Percentiles rank a stretch among this genome's conserved stretches.
Evolutionary conservation across 108 stramenopile genomes (phyloP).

Genomic region (Fragilariopsis cylindrus): DNA sequence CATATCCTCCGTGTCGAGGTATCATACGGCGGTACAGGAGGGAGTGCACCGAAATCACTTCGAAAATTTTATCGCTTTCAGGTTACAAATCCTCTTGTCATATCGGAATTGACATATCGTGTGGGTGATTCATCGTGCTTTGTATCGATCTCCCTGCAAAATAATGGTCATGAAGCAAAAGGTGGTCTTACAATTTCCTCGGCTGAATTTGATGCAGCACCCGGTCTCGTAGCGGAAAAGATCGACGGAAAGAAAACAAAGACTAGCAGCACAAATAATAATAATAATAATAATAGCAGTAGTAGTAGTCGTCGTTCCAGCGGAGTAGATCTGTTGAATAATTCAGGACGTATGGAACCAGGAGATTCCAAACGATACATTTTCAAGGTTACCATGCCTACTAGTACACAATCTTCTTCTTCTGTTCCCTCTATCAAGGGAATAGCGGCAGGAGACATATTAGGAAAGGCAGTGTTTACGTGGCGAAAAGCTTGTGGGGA

Average conservation of each 20-base stretch:
- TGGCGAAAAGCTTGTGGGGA: conserved; percentile 86
- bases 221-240: conserved; percentile 54
- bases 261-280: conserved; percentile 2
- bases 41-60: conserved; percentile 54
- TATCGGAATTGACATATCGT: conserved; percentile 45
- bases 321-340: conserved; percentile 54
- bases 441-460: conserved; percentile 74
- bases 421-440: conserved; percentile 31
- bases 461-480: conserved; percentile 67
- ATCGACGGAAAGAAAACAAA: conserved; percentile 13
- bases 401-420: conserved; percentile 16
- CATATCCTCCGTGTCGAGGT: conserved; percentile 88
- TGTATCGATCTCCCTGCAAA: conserved; percentile 63
- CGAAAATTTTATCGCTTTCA: conserved; percentile 88
- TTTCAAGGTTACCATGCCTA: conserved; percentile 55
- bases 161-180: conserved; percentile 40
- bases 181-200: conserved; percentile 52
- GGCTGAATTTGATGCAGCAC: conserved; percentile 53
- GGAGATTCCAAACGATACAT: conserved; percentile 65
- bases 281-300: not conserved
- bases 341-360: conserved; percentile 58
- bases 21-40: conserved; percentile 51
- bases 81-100: conserved; percentile 63
- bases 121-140: conserved; percentile 62
- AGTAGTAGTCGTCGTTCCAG: not conserved